phyloP scores from a whole-genome alignment of 441 rosid genomes.

The Erodium texanum region DNA sequence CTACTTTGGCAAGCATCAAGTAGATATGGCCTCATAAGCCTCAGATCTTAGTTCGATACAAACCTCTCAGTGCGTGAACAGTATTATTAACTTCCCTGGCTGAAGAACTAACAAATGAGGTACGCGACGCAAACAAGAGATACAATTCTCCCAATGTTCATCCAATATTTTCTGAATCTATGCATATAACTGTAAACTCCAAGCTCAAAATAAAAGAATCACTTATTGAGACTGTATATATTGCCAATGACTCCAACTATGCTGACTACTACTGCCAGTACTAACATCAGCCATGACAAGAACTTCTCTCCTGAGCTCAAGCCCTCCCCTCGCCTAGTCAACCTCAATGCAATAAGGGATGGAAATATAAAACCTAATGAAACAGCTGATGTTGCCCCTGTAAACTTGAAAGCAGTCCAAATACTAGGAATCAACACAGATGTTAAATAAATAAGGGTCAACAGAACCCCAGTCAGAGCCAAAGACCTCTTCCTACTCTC shows the following conservation, averaged over 20 bases:
- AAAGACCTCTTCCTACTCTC: constrained; percentile 72
- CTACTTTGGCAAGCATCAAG: background rate
- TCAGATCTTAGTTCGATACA: background rate
- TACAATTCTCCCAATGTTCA: no score
- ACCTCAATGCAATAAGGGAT: background rate
- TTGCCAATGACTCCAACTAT: background rate
- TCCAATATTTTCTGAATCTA: background rate
- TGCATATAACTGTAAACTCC: background rate
- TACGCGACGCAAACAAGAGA: no score
- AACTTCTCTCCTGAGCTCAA: background rate
- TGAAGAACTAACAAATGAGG: background rate
- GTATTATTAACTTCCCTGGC: background rate
- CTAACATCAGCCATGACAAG: background rate
- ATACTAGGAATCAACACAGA: constrained; percentile 90
- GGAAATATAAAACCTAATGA: constrained; percentile 23
- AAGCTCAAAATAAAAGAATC: background rate
- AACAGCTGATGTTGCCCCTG: constrained; percentile 91
- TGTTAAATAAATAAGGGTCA: constrained; percentile 56
- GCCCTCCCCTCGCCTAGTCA: background rate
- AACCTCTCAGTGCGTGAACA: background rate
- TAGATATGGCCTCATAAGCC: background rate
- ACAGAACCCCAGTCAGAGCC: constrained; percentile 48
- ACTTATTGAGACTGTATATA: constrained; percentile 9
- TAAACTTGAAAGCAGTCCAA: constrained; percentile 94
- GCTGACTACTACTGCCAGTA: background rate